Conservation (phyloP, 495 filamentous ascomycete species). For the Tricharina praecox region DNA sequence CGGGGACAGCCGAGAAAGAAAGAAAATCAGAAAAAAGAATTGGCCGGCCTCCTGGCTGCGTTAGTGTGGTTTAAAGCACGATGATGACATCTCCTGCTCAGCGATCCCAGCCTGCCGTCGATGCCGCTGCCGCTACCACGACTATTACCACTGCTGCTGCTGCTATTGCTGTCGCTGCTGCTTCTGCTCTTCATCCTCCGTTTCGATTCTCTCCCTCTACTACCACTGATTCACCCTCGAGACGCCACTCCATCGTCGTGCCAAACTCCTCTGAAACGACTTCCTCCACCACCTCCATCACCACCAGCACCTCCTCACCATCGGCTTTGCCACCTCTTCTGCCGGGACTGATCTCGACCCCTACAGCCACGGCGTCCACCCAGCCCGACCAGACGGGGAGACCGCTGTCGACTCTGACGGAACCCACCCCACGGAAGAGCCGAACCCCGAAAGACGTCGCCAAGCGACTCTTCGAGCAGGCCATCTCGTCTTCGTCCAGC, state of each 20-base stretch:
- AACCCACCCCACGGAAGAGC: not conserved
- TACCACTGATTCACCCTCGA: not conserved
- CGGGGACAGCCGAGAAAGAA: too few relatives aligned
- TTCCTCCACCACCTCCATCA: not conserved
- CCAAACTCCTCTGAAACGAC: not conserved
- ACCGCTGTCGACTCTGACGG: not conserved
- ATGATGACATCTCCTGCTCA: not conserved
- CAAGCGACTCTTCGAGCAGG: slow-evolving; percentile 1
- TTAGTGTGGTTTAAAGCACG: too few relatives aligned
- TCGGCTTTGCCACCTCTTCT: too few relatives aligned
- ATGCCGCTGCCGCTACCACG: not conserved
- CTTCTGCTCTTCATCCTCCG: too few relatives aligned
- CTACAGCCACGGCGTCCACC: too few relatives aligned
- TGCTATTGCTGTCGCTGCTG: too few relatives aligned
- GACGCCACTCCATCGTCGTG: not conserved
- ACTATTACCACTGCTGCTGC: too few relatives aligned
- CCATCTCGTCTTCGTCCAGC: not conserved
- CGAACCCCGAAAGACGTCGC: not conserved
- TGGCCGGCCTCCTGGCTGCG: too few relatives aligned
- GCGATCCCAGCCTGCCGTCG: not conserved
- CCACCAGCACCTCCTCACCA: not conserved
- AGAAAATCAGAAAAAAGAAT: too few relatives aligned
- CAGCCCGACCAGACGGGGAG: not conserved
- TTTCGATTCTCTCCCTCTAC: not conserved
- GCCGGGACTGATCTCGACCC: too few relatives aligned